These are phyloP conservation scores for Cardiospermum halicacabum DNA, from an alignment of 345 rosid genomes.

Conservation along the genomic window DNA sequence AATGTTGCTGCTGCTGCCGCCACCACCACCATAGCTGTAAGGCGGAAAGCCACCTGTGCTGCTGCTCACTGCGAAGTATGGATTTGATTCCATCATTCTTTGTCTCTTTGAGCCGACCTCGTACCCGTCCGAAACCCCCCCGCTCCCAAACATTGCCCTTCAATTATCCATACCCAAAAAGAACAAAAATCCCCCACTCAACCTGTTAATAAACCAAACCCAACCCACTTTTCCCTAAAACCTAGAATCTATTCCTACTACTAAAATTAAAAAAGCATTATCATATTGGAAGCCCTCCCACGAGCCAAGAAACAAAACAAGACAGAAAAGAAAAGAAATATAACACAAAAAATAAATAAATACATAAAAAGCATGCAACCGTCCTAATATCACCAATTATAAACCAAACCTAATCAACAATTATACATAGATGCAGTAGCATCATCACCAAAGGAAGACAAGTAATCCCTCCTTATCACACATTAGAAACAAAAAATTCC, in stretches of 20 bases:
- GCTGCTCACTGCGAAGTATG: constrained; percentile 98
- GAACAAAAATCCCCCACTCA: constrained; percentile 71
- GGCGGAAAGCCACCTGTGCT: constrained; percentile 55
- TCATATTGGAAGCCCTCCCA: constrained; percentile 19
- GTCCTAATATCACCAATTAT: not conserved
- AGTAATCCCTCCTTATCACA: too few relatives aligned
- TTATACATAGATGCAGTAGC: too few relatives aligned
- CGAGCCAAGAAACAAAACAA: not conserved
- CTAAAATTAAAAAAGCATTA: constrained; percentile 16
- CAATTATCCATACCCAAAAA: constrained; percentile 66
- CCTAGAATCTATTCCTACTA: constrained; percentile 29
- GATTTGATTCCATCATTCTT: constrained; percentile 98
- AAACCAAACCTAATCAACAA: not conserved
- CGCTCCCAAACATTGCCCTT: constrained; percentile 99
- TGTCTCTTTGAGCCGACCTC: constrained; percentile 99
- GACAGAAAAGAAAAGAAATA: not conserved
- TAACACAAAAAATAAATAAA: not conserved
- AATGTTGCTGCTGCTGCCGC: constrained; percentile 47
- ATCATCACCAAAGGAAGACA: too few relatives aligned
- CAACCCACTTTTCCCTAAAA: constrained; percentile 50
- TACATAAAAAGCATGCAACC: not conserved
- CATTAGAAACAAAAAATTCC: too few relatives aligned
- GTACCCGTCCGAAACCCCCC: constrained; percentile 95
- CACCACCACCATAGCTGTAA: constrained; percentile 49
- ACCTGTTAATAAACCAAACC: constrained; percentile 94